A percentile compares a stretch with the other conserved stretches of the same genome.
These are phyloP conservation scores for Teratosphaeriaceae sp. DNA, from an alignment of 2,329 filamentous ascomycete species.

Conservation along the genomic window DNA sequence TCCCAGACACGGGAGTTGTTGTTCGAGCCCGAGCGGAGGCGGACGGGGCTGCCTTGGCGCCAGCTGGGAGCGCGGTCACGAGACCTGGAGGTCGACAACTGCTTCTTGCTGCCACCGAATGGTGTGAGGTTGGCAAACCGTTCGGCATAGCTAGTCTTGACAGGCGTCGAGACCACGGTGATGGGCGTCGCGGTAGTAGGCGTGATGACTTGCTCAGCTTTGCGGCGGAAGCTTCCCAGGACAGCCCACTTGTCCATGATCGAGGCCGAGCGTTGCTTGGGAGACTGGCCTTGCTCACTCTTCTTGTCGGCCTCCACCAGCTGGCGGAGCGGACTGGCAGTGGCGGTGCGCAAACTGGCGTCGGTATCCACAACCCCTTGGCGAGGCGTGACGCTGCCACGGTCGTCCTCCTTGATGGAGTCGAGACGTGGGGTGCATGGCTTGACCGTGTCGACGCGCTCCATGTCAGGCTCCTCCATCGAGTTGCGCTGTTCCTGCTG, in stretches of 20 bases:
- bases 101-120: conserved; percentile 29
- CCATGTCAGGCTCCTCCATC: conserved; percentile 33
- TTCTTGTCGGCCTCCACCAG: conserved; percentile 30
- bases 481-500: conserved; percentile 51
- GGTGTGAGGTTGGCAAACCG: conserved; percentile 27
- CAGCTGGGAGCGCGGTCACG: conserved; percentile 27
- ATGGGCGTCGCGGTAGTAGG: conserved; percentile 24
- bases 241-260: conserved; percentile 81
- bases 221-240: conserved; percentile 74
- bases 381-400: conserved; percentile 44
- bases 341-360: conserved; percentile 39
- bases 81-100: conserved; percentile 19
- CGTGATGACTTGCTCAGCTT: conserved; percentile 36
- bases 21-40: conserved; percentile 27
- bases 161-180: conserved; percentile 27
- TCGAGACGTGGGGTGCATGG: conserved; percentile 52
- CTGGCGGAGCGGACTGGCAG: conserved; percentile 20
- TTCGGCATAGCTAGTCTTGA: conserved; percentile 27
- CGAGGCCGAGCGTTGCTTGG: conserved; percentile 49
- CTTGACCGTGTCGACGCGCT: conserved; percentile 33
- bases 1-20: conserved; percentile 33
- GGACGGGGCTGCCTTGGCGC: conserved; percentile 24
- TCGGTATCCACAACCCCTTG: conserved; percentile 49
- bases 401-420: conserved; percentile 40
- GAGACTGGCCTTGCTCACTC: conserved; percentile 48